A percentile compares a stretch with the other conserved stretches of the same genome.
phyloP scores from a whole-genome alignment of 306 rosid species.

The Biancaea sappan region DNA sequence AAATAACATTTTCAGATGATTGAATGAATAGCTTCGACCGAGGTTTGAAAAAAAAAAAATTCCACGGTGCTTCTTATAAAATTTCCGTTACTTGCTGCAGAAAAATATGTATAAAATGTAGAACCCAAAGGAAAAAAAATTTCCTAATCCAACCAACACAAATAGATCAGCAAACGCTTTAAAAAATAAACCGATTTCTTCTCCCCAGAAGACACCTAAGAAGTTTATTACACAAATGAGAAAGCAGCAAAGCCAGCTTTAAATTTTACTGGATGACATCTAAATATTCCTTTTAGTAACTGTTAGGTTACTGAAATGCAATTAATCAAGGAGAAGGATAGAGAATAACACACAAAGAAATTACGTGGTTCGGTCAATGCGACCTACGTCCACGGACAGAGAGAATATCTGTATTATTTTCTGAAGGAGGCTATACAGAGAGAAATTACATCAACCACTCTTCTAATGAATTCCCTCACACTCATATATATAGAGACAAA shows the following conservation, averaged over 20 bases:
- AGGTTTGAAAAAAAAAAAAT: no score
- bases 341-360: no score
- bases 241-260: not conserved
- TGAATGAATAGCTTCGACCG: not conserved
- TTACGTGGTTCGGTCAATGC: no score
- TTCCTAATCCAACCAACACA: not conserved
- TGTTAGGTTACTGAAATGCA: no score
- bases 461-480: no score
- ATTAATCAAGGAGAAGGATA: no score
- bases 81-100: not conserved
- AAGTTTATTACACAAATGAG: not conserved
- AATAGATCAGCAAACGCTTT: not conserved
- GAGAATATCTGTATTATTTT: no score
- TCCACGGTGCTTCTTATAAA: not conserved
- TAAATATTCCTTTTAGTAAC: not conserved
- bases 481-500: no score
- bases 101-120: no score
- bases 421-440: no score
- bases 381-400: no score
- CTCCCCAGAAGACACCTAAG: not conserved
- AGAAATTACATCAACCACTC: no score
- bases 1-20: not conserved
- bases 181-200: not conserved
- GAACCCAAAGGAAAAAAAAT: not conserved
- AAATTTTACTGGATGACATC: not conserved